These are phyloP conservation scores for Aspergillus arachidicola DNA, from an alignment of 2,329 filamentous ascomycete species.

Conservation along the genomic window DNA sequence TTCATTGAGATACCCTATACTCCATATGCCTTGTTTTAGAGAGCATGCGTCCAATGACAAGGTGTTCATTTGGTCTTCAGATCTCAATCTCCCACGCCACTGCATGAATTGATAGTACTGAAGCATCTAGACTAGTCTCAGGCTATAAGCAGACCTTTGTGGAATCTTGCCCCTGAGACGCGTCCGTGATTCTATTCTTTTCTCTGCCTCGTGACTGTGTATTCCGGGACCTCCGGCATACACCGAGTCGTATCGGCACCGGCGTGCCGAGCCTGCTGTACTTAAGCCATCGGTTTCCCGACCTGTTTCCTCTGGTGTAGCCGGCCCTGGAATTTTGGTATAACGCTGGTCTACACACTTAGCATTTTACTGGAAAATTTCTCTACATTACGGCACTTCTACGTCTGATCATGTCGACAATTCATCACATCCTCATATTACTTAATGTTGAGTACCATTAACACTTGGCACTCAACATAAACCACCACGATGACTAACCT, in stretches of 20 bases:
- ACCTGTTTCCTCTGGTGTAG: not conserved
- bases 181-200: constrained; percentile 2
- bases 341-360: not conserved
- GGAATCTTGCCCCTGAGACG: not conserved
- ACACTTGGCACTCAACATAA: not conserved
- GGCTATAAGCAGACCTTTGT: not conserved
- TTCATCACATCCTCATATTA: not conserved
- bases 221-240: constrained; percentile 9
- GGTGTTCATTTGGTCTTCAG: not conserved
- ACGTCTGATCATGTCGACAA: not conserved
- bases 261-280: constrained; percentile 8
- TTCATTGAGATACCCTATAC: not conserved
- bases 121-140: constrained; percentile 7
- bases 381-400: not conserved
- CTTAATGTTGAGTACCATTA: not conserved
- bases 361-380: not conserved
- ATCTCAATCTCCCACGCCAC: not conserved
- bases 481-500: not conserved
- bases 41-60: not conserved
- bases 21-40: not conserved
- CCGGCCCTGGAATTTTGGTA: not conserved
- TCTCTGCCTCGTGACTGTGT: constrained; percentile 2
- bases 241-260: constrained; percentile 5
- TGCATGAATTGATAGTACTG: not conserved
- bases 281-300: constrained; percentile 9